Base-by-base conservation (phyloP, 345 rosid genomes). In the Orychophragmus violaceus region DNA sequence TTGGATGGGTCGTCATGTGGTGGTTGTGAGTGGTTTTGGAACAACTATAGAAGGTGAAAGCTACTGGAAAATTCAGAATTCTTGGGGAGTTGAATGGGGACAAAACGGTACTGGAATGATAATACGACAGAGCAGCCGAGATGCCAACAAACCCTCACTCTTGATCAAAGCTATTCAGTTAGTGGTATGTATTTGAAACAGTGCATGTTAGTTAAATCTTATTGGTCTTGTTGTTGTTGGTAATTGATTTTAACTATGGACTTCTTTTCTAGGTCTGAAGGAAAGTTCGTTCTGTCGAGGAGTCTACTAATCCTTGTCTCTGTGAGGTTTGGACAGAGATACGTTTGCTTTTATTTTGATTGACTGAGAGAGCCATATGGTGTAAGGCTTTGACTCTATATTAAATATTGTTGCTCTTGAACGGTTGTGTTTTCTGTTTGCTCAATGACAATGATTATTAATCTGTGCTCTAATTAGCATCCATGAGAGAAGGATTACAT, bases 401-500 rank as follows among this genome's bases (percentile, higher is more conserved):
- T n/a, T n/a, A n/a, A n/a, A n/a, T n/a, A n/a, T n/a, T n/a, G n/a
- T n/a, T n/a, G n/a, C n/a, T n/a, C n/a, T n/a, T n/a, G n/a, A n/a
- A n/a, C n/a, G n/a, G n/a, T n/a, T n/a, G n/a, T n/a, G n/a, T n/a
- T n/a, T n/a, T n/a, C n/a, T n/a, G n/a, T n/a, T n/a, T n/a, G n/a
- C n/a, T n/a, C n/a, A n/a, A n/a, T n/a, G n/a, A n/a, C n/a, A n/a
- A n/a, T n/a, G n/a, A n/a, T n/a, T n/a, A n/a, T n/a, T n/a, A n/a
- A n/a, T n/a, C n/a, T n/a, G n/a, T n/a, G n/a, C n/a, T n/a, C n/a
- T n/a, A n/a, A n/a, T n/a, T n/a, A n/a, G n/a, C n/a, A n/a, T n/a
- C 97, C 97, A 85, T 23, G 97, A 81, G 48, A 88, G 86, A 41
- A 83, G 69, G 32, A 79, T 39, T 28, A 70, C 53, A 45, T 76